A percentile compares a stretch with the other conserved stretches of the same genome.
These are phyloP conservation scores for Ambrosia hybrid DNA, from an alignment of 140 eudicot species.

Conservation along the genomic window DNA sequence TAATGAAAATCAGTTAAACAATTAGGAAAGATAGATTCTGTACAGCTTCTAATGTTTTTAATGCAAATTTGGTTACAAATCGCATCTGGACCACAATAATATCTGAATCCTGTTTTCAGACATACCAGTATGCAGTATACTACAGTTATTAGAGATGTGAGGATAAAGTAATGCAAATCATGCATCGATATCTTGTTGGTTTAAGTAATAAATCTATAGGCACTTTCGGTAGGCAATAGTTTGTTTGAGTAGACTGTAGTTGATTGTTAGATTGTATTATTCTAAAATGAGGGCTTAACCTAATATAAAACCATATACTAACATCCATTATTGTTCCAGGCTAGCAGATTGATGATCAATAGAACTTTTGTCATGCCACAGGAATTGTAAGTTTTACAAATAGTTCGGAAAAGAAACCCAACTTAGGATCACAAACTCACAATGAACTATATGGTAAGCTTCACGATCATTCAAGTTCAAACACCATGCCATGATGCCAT, in stretches of 20 bases:
- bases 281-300: not conserved
- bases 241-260: not conserved
- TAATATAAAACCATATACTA: not conserved
- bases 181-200: no score
- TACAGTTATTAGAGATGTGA: not conserved
- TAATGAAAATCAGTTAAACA: not conserved
- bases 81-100: no score
- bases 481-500: constrained; percentile 1
- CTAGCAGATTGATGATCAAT: constrained; percentile 1
- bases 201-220: no score
- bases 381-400: not conserved
- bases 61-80: not conserved
- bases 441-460: not conserved
- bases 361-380: not conserved
- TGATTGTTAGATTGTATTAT: not conserved
- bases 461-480: not conserved
- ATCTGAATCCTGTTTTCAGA: no score
- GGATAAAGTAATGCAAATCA: no score
- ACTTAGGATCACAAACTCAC: not conserved
- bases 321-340: not conserved
- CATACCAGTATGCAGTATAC: not conserved
- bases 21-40: not conserved
- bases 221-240: no score
- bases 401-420: not conserved
- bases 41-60: not conserved